Evolutionary conservation across 768 basidiomycete species (phyloP).

Genomic region (Lactifluus subvellereus): DNA sequence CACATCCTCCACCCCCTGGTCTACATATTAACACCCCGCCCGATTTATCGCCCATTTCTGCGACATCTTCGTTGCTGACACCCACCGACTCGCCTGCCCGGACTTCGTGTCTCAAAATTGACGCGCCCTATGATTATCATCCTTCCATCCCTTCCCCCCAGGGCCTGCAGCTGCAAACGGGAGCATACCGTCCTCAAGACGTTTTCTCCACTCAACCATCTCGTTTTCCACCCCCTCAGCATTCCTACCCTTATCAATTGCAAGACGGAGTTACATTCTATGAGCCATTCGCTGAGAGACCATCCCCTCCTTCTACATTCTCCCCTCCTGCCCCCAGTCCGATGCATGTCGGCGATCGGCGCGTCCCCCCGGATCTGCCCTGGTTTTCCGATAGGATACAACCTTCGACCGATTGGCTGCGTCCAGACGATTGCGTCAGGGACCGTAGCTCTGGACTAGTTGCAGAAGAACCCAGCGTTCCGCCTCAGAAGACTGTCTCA

Average conservation of each 20-base stretch:
- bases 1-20: constrained; percentile 39
- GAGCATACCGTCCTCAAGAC: constrained; percentile 34
- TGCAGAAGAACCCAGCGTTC: constrained; percentile 24
- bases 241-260: constrained; percentile 16
- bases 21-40: constrained; percentile 48
- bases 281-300: constrained; percentile 47
- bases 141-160: constrained; percentile 29
- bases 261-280: constrained; percentile 38
- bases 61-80: constrained; percentile 63
- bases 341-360: constrained; percentile 37
- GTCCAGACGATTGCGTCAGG: constrained; percentile 32
- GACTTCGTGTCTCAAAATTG: constrained; percentile 51
- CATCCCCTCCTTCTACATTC: constrained; percentile 35
- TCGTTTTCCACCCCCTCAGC: constrained; percentile 13
- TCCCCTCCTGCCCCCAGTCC: constrained; percentile 29
- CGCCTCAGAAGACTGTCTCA: constrained; percentile 17
- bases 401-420: constrained; percentile 40
- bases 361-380: constrained; percentile 21
- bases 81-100: constrained; percentile 71
- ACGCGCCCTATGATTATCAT: constrained; percentile 46
- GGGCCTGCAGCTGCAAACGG: constrained; percentile 42
- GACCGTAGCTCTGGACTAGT: constrained; percentile 28
- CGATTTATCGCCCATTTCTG: constrained; percentile 69
- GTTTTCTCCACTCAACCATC: constrained; percentile 15
- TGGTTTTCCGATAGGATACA: constrained; percentile 28